Evolutionary conservation across 345 rosid genomes (phyloP), one percentile per base, ranked within the genome.

Genomic region (Rhizophora mangle): DNA sequence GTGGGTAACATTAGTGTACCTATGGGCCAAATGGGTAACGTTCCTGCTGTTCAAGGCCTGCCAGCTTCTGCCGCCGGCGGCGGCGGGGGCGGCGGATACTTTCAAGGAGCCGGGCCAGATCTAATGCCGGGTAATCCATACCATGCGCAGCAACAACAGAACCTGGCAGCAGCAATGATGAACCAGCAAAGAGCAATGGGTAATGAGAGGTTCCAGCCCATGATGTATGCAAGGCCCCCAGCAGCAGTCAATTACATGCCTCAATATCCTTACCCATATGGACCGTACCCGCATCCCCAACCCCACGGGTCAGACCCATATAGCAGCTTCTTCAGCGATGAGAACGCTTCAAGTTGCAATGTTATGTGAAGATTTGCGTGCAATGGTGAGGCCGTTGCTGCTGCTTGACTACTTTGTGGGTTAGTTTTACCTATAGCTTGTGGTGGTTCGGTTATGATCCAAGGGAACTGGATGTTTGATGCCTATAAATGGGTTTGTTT

Each of bases 191-290:
- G 94, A 26, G 89, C 92, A 0, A 83, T 85, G 85, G 98, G 93
- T 2, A 88, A 85, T 24, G 96, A 90, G 58, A 80, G 98, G 81
- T 91, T 86, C 82, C 97, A 91, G 72, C 97, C 85, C n/a, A 76
- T 93, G 89, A 91, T 89, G 94, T 91, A 91, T 31, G 96, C 96
- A 5, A 82, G 90, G 78, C 97, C 88, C 34, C 97, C 94, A 0
- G 82, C 97, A 2, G 96, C 96, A 6, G 86, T 85, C 46, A 93
- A 91, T 78, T 91, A 88, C 83, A 68, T 89, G 87, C 97, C 96
- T 8, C 85, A 92, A 0, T 77, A 82, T 59, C 96, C 85, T 0
- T 73, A 79, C 32, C 89, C 90, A 8, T 80, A 89, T 27, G 81
- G 83, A 2, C 82, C 80, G 5, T 75, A 82, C 62, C 86, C 85